A percentile compares a stretch with the other conserved stretches of the same genome.
These are phyloP conservation scores for Chlorella sp. DNA, from an alignment of 139 green algal species.

Conservation along the genomic window DNA sequence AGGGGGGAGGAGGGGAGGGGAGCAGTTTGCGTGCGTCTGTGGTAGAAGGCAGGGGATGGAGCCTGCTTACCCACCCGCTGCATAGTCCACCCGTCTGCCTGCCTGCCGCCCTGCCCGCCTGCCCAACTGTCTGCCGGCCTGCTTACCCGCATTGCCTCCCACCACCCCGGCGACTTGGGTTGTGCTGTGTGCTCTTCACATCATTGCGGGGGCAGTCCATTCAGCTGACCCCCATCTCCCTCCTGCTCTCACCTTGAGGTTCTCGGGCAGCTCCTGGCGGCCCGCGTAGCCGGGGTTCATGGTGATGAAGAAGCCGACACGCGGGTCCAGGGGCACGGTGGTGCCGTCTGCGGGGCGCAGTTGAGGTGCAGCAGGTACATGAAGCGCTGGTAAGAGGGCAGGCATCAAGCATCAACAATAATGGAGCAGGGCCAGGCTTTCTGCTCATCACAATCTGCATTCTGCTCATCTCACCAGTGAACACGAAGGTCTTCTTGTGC, in stretches of 20 bases:
- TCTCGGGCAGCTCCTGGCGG: conserved; percentile 96
- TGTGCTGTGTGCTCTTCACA: no score
- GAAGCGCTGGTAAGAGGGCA: not conserved
- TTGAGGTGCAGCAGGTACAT: not conserved
- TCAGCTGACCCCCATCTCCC: not conserved
- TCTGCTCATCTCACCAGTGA: conserved; percentile 66
- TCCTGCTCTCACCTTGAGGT: conserved; percentile 81
- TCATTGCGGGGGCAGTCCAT: not conserved
- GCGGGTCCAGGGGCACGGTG: conserved; percentile 82
- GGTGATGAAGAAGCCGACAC: conserved; percentile 98
- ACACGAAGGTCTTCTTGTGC: conserved; percentile 90
- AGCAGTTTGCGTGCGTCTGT: not conserved
- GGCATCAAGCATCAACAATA: not conserved
- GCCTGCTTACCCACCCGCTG: not conserved
- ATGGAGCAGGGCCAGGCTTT: not conserved
- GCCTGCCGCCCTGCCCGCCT: not conserved
- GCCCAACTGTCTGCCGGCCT: not conserved
- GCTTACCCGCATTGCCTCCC: no score
- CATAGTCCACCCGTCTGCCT: not conserved
- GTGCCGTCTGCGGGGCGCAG: conserved; percentile 71
- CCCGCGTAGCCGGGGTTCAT: conserved; percentile 97
- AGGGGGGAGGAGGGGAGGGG: not conserved
- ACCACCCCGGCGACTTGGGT: no score
- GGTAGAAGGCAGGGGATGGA: not conserved
- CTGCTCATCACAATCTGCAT: not conserved